A percentile compares a stretch with the other conserved stretches of the same genome.
Conservation (phyloP, 2,329 filamentous ascomycete genomes). For the Arthrobotrys pseudoclavata region DNA sequence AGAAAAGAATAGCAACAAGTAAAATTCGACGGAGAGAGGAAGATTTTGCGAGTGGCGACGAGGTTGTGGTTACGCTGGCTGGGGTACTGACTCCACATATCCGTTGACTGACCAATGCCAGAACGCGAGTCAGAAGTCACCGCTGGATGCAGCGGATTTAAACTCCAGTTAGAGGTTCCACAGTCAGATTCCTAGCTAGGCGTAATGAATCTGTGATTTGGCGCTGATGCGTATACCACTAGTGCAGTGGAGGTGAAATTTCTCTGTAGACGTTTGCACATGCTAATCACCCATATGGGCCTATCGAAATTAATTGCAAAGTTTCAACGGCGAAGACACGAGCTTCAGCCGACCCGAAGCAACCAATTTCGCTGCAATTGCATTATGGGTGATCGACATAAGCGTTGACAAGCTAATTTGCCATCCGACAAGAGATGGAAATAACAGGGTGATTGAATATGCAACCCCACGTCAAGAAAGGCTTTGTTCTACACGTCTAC, state of each 20-base stretch:
- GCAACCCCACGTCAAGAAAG: constrained; percentile 24
- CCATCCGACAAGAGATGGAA: constrained; percentile 14
- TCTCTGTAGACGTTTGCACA: background rate
- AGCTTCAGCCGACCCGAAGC: background rate
- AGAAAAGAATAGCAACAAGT: constrained; percentile 5
- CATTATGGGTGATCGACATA: constrained; percentile 8
- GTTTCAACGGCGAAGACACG: background rate
- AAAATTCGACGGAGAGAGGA: background rate
- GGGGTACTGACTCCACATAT: constrained; percentile 8
- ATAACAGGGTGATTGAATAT: constrained; percentile 34
- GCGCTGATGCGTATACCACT: background rate
- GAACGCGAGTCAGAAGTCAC: background rate
- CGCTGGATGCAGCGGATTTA: background rate
- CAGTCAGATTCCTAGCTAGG: background rate
- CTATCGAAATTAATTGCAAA: background rate
- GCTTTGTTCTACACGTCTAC: background rate
- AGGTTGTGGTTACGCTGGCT: constrained; percentile 1
- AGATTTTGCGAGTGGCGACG: constrained; percentile 9
- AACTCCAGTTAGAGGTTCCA: background rate
- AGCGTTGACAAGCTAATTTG: constrained; percentile 18
- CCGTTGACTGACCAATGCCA: background rate
- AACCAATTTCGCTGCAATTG: constrained; percentile 5
- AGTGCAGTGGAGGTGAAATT: background rate
- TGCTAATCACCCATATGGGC: background rate
- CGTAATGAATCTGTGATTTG: background rate